A percentile compares a stretch with the other conserved stretches of the same genome.
Conservation (phyloP, 1,284 basidiomycete genomes). For the Kalmanozyma brasiliensis region DNA sequence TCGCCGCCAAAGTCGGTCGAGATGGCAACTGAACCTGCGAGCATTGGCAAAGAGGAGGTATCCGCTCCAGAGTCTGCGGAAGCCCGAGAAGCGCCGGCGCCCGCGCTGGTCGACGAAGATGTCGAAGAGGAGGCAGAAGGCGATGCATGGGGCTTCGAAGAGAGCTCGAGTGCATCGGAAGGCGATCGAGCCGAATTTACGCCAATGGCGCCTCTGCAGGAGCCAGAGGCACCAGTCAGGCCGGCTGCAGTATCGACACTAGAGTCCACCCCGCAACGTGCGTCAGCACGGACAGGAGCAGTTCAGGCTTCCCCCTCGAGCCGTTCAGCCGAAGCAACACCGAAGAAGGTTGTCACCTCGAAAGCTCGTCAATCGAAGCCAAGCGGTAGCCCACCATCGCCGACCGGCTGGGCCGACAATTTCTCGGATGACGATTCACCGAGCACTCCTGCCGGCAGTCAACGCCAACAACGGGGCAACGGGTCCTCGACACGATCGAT, state of each 20-base stretch:
- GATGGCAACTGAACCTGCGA: too few relatives aligned
- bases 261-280: background rate
- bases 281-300: background rate
- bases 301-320: background rate
- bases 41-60: too few relatives aligned
- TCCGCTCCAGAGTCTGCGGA: too few relatives aligned
- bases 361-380: background rate
- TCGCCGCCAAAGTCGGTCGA: background rate
- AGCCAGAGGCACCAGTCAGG: background rate
- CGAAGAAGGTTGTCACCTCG: background rate
- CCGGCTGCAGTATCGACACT: background rate
- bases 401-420: slow-evolving; percentile 23
- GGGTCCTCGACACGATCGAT: slow-evolving; percentile 4
- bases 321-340: background rate
- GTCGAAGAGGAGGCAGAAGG: slow-evolving; percentile 17
- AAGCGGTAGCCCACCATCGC: slow-evolving; percentile 10
- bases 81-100: too few relatives aligned
- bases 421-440: slow-evolving; percentile 25
- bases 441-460: slow-evolving; percentile 1
- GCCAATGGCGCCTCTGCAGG: slow-evolving; percentile 3
- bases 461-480: background rate
- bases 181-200: slow-evolving; percentile 19
- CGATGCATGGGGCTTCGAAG: slow-evolving; percentile 46
- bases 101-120: background rate
- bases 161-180: slow-evolving; percentile 30